These are phyloP conservation scores for Microdochium trichocladiopsis DNA, from an alignment of 2,329 filamentous ascomycete genomes.

Conservation along the genomic window DNA sequence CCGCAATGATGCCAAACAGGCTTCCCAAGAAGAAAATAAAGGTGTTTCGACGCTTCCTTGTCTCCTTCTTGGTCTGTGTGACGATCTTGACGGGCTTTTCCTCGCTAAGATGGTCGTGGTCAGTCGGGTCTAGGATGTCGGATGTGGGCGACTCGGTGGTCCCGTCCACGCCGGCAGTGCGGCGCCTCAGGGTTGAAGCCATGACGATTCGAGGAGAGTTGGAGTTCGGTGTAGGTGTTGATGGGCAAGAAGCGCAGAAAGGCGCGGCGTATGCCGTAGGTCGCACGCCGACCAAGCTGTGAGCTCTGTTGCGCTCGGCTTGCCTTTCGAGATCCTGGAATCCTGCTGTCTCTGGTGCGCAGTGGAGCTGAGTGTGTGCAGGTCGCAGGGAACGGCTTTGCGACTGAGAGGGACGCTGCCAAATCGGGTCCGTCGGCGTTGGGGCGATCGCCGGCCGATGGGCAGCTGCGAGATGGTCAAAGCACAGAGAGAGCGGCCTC, in stretches of 20 bases:
- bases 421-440: too few species aligned
- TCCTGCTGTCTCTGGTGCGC: too few species aligned
- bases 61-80: conserved; percentile 23
- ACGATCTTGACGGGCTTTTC: conserved; percentile 33
- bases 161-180: conserved; percentile 12
- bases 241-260: neutral
- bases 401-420: too few species aligned
- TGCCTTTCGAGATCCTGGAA: too few species aligned
- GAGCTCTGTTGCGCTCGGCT: too few species aligned
- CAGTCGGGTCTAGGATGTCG: conserved; percentile 19
- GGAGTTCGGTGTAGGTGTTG: neutral
- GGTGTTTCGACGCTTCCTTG: conserved; percentile 66
- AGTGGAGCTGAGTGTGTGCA: too few species aligned
- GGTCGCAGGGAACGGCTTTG: too few species aligned
- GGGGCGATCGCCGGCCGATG: too few species aligned
- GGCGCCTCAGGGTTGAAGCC: conserved; percentile 2
- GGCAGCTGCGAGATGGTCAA: too few species aligned
- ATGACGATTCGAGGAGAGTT: neutral
- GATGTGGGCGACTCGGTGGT: conserved; percentile 13
- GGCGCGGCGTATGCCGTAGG: conserved; percentile 16
- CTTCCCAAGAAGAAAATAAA: conserved; percentile 85
- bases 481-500: too few species aligned
- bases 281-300: too few species aligned
- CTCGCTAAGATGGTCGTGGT: conserved; percentile 20
- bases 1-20: conserved; percentile 81